Percentiles rank a stretch among this genome's conserved stretches.
Conservation (phyloP, 75 land plant species). For the Picea sitchensis region DNA sequence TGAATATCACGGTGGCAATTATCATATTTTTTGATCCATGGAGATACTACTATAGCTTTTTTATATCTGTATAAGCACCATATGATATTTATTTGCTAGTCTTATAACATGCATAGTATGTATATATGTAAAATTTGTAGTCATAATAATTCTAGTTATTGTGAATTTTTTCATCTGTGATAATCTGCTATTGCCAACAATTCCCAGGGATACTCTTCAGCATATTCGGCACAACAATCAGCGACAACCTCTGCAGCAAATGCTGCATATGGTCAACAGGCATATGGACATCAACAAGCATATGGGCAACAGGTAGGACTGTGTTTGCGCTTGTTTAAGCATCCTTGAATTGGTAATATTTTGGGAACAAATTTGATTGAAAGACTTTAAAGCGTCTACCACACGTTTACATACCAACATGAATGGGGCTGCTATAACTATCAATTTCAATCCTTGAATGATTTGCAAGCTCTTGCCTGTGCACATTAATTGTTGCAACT, state of each 20-base stretch:
- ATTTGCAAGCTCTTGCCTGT: not conserved
- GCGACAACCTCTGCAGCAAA: conserved; percentile 43
- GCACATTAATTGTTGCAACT: not conserved
- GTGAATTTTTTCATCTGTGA: too few species aligned
- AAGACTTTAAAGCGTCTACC: not conserved
- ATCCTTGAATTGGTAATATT: too few species aligned
- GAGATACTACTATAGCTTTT: too few species aligned
- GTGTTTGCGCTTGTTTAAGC: not conserved
- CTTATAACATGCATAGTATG: too few species aligned
- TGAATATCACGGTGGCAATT: too few species aligned
- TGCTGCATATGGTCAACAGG: too few species aligned
- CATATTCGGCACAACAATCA: not conserved
- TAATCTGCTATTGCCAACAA: not conserved
- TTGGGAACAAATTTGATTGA: not conserved
- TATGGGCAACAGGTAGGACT: conserved; percentile 28
- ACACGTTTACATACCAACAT: not conserved
- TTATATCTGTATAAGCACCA: too few species aligned
- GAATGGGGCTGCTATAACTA: not conserved
- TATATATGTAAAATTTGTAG: too few species aligned
- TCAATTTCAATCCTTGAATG: not conserved
- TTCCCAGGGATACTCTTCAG: not conserved
- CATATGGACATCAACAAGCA: conserved; percentile 45
- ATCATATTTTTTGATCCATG: too few species aligned
- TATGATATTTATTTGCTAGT: too few species aligned
- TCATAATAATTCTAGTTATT: too few species aligned